Percentiles rank a stretch among this genome's conserved stretches.
Evolutionary conservation across 129 eudicot species (phyloP).

Genomic region (Tagetes patula): DNA sequence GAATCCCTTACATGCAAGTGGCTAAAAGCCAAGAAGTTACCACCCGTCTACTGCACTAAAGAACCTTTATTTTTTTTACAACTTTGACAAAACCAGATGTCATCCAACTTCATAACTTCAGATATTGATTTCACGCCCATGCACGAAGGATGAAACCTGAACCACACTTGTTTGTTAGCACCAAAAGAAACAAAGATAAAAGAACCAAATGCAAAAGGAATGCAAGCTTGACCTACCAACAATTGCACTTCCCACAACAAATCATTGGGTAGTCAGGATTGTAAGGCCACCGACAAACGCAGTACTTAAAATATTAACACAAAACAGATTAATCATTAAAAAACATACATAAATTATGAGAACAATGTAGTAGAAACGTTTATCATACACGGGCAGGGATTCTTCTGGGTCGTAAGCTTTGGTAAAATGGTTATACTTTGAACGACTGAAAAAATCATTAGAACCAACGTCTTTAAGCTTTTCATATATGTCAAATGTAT

Average conservation of each 20-base stretch:
- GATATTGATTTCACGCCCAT: neutral
- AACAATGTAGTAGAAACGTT: neutral
- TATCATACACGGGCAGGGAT: too few relatives aligned
- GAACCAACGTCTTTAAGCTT: neutral
- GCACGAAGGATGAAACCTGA: constrained; percentile 4
- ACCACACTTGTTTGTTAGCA: neutral
- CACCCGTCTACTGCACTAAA: too few relatives aligned
- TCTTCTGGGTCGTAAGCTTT: too few relatives aligned
- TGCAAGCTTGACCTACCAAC: constrained; percentile 9
- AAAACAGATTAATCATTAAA: constrained; percentile 9
- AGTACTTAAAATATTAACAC: constrained; percentile 9
- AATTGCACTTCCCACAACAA: neutral
- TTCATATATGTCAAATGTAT: neutral
- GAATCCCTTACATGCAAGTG: too few relatives aligned
- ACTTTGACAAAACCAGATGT: too few relatives aligned
- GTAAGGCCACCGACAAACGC: neutral
- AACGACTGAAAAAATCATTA: neutral
- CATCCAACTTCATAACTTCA: too few relatives aligned
- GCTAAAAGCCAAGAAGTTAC: too few relatives aligned
- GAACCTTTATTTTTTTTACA: too few relatives aligned
- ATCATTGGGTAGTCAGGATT: constrained; percentile 11
- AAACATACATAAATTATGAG: neutral
- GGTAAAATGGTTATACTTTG: neutral
- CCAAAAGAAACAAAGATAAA: neutral
- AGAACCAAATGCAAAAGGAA: neutral